A percentile compares a stretch with the other conserved stretches of the same genome.
Evolutionary conservation across 805 yeast species (phyloP).

Genomic region (Wickerhamomyces subpelliculosus): DNA sequence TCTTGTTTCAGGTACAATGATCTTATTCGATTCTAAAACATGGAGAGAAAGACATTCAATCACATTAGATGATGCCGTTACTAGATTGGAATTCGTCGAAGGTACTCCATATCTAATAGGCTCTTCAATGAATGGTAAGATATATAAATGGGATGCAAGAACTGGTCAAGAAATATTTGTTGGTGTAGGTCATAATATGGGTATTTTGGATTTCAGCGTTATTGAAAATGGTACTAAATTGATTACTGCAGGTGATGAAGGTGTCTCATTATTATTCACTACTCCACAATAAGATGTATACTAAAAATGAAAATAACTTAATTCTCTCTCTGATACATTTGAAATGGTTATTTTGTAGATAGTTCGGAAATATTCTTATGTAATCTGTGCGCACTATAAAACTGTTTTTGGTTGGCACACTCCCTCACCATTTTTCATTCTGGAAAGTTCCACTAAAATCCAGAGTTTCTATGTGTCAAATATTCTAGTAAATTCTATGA

Average conservation of each 20-base stretch:
- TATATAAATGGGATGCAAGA: slow-evolving; percentile 85
- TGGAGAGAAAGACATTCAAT: slow-evolving; percentile 81
- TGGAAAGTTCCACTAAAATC: background rate
- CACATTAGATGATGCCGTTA: slow-evolving; percentile 73
- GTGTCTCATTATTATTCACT: slow-evolving; percentile 76
- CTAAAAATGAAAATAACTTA: too few species aligned
- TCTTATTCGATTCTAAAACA: slow-evolving; percentile 72
- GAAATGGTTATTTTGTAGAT: too few species aligned
- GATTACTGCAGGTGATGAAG: slow-evolving; percentile 95
- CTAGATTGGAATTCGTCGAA: slow-evolving; percentile 62
- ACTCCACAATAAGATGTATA: background rate
- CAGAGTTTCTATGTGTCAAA: background rate
- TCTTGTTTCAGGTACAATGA: slow-evolving; percentile 80
- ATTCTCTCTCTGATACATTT: too few species aligned
- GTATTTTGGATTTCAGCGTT: slow-evolving; percentile 78
- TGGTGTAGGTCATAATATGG: slow-evolving; percentile 92
- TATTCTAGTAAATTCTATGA: background rate
- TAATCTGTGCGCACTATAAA: background rate
- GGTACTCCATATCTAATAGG: slow-evolving; percentile 57
- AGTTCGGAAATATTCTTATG: too few species aligned
- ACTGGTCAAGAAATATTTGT: slow-evolving; percentile 71
- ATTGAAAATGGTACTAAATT: slow-evolving; percentile 61
- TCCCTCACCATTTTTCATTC: background rate
- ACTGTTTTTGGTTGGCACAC: background rate
- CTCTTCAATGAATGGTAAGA: slow-evolving; percentile 76